A percentile compares a stretch with the other conserved stretches of the same genome.
These are phyloP conservation scores for Trametes cubensis DNA, from an alignment of 768 basidiomycete genomes.

Conservation along the genomic window DNA sequence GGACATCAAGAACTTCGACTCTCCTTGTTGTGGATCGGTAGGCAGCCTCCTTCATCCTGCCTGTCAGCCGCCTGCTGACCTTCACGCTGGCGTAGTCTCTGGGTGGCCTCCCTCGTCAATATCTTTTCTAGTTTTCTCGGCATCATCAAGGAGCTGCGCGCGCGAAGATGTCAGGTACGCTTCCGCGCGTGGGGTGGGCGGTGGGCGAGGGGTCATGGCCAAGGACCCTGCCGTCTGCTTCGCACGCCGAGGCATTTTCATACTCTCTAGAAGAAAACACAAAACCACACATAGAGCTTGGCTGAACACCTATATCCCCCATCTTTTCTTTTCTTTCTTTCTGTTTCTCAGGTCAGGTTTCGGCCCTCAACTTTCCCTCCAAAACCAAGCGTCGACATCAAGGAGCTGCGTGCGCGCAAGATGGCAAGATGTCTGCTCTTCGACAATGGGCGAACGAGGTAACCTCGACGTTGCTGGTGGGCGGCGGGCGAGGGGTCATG, in stretches of 20 bases:
- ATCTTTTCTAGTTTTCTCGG: constrained; percentile 5
- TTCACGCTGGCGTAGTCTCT: not conserved
- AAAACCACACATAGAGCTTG: not conserved
- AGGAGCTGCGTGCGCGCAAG: not conserved
- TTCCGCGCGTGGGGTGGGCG: not conserved
- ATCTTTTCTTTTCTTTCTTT: not conserved
- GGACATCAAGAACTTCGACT: not conserved
- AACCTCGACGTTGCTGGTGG: not conserved
- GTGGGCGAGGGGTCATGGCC: constrained; percentile 11
- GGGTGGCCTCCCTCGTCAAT: not conserved
- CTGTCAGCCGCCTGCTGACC: constrained; percentile 1
- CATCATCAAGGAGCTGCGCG: constrained; percentile 11
- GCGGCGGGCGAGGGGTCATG: constrained; percentile 12
- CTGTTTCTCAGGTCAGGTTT: too few species aligned
- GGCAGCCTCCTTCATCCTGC: not conserved
- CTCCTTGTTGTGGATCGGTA: constrained; percentile 4
- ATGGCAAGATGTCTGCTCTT: not conserved
- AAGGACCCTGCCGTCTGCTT: constrained; percentile 4
- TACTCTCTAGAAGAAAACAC: not conserved
- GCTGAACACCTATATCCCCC: not conserved
- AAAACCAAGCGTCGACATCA: not conserved
- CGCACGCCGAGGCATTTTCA: not conserved
- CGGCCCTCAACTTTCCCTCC: not conserved
- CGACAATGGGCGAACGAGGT: not conserved
- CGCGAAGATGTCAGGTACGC: constrained; percentile 2